phyloP scores from a whole-genome alignment of 768 basidiomycete genomes.

The Termitomyces sp. region DNA sequence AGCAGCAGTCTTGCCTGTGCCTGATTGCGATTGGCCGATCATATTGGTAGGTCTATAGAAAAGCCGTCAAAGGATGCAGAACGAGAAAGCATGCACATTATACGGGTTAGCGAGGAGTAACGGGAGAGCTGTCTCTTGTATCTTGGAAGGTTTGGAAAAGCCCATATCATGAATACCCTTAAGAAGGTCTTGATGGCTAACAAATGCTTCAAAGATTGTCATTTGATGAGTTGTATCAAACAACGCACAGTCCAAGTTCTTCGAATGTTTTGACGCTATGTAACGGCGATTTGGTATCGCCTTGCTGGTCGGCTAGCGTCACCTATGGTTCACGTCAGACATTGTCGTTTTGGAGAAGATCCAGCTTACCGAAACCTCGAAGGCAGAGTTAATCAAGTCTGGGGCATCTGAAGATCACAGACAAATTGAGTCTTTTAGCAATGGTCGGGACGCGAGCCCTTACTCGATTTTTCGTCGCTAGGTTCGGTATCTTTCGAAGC shows the following conservation, averaged over 20 bases:
- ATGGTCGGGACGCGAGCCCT: neutral
- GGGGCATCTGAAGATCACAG: slow-evolving; percentile 24
- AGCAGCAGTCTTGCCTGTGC: slow-evolving; percentile 98
- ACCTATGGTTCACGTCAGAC: slow-evolving; percentile 46
- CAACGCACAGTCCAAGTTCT: slow-evolving; percentile 84
- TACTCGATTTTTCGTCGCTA: slow-evolving; percentile 25
- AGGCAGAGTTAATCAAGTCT: slow-evolving; percentile 74
- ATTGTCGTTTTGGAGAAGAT: neutral
- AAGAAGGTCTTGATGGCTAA: slow-evolving; percentile 78
- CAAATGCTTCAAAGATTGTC: neutral
- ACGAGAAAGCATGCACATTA: neutral
- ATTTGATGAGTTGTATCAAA: neutral
- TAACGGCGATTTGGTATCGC: slow-evolving; percentile 92
- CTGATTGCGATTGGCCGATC: slow-evolving; percentile 99
- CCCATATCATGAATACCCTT: slow-evolving; percentile 95
- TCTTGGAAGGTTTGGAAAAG: slow-evolving; percentile 97
- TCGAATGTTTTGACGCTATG: slow-evolving; percentile 94
- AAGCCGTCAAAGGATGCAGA: neutral
- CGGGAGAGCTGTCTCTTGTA: slow-evolving; percentile 95
- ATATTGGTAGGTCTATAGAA: slow-evolving; percentile 87
- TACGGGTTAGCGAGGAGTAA: slow-evolving; percentile 88
- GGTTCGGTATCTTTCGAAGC: slow-evolving; percentile 17
- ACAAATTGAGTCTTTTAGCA: neutral
- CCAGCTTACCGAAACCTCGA: slow-evolving; percentile 66
- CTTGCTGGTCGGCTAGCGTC: slow-evolving; percentile 94